phyloP scores from a whole-genome alignment of 805 yeast genomes.

The Suhomyces sp. region DNA sequence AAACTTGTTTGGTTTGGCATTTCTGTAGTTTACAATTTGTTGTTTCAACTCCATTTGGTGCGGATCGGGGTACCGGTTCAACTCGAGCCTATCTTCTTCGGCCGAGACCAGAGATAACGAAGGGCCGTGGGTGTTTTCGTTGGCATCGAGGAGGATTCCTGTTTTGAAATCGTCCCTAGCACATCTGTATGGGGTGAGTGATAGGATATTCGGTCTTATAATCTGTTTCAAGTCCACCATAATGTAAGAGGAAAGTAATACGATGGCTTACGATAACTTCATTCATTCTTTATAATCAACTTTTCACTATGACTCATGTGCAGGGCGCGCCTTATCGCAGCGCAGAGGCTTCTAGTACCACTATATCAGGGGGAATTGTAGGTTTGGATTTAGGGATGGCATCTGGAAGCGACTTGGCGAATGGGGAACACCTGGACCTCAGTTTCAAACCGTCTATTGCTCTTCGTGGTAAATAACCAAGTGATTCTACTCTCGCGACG shows the following conservation, averaged over 20 bases:
- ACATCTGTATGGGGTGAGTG: conserved; percentile 88
- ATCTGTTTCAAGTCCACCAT: conserved; percentile 54
- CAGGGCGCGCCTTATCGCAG: neutral
- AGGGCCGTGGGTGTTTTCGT: conserved; percentile 94
- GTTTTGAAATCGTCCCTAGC: conserved; percentile 93
- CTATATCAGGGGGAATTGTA: neutral
- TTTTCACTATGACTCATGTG: neutral
- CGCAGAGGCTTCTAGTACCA: neutral
- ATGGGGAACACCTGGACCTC: neutral
- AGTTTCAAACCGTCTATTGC: neutral
- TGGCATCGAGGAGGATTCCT: conserved; percentile 90
- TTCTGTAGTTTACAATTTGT: conserved; percentile 70
- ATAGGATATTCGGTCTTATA: conserved; percentile 80
- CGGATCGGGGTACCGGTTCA: conserved; percentile 96
- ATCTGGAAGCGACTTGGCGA: neutral
- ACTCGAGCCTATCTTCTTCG: conserved; percentile 50
- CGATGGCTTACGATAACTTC: neutral
- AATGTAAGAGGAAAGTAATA: neutral
- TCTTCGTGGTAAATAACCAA: neutral
- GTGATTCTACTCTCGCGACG: neutral
- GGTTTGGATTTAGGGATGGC: no score
- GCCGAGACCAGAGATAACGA: conserved; percentile 48
- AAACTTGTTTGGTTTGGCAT: conserved; percentile 39
- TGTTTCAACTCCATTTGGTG: conserved; percentile 79
- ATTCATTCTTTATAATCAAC: neutral